A percentile compares a stretch with the other conserved stretches of the same genome.
phyloP scores from a whole-genome alignment of 768 basidiomycete species.

The Leccinum uliginosum region DNA sequence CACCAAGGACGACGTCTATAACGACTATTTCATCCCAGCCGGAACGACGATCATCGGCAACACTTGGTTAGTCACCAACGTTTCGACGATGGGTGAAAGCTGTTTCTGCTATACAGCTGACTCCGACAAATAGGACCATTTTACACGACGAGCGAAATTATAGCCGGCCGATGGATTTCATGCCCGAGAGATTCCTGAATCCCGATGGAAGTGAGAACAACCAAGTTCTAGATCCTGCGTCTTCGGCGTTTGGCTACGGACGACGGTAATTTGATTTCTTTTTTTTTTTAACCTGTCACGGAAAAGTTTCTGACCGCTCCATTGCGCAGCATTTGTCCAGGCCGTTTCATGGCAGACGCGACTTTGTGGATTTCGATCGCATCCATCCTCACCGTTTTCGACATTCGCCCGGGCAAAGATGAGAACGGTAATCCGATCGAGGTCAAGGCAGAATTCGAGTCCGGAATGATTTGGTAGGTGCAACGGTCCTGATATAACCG shows the following conservation, averaged over 20 bases:
- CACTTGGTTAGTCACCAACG: slow-evolving; percentile 41
- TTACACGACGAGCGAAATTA: slow-evolving; percentile 36
- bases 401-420: slow-evolving; percentile 22
- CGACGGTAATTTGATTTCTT: slow-evolving; percentile 21
- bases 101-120: too few relatives aligned
- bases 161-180: slow-evolving; percentile 31
- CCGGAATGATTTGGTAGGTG: slow-evolving; percentile 30
- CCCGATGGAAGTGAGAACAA: slow-evolving; percentile 35
- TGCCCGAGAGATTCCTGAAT: slow-evolving; percentile 37
- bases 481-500: neutral
- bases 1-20: slow-evolving; percentile 29
- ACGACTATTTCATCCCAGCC: slow-evolving; percentile 31
- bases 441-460: slow-evolving; percentile 24
- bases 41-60: slow-evolving; percentile 54
- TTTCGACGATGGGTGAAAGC: neutral
- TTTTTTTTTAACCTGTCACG: neutral
- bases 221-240: slow-evolving; percentile 27
- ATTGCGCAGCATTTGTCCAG: slow-evolving; percentile 36
- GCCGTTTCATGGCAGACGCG: slow-evolving; percentile 40
- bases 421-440: slow-evolving; percentile 13
- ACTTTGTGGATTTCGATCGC: slow-evolving; percentile 34
- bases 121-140: slow-evolving; percentile 29
- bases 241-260: slow-evolving; percentile 35
- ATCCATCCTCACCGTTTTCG: slow-evolving; percentile 27
- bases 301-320: neutral